Evolutionary conservation across 768 basidiomycete genomes (phyloP).

Genomic region (Phlegmacium glaucopus): DNA sequence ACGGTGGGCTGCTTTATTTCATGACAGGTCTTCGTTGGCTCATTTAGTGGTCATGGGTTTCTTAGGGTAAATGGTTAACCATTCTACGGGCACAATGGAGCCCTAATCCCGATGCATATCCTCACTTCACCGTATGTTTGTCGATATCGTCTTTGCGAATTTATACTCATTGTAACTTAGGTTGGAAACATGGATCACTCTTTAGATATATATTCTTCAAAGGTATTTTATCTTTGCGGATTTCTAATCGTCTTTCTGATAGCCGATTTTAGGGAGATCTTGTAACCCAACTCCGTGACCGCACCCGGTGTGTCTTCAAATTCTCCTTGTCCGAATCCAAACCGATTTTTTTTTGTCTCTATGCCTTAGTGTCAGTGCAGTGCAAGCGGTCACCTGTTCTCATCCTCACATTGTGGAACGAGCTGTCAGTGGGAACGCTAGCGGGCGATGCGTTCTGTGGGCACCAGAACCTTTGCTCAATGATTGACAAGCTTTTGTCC

Average conservation of each 20-base stretch:
- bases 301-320: constrained; percentile 38
- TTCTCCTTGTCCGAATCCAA: neutral
- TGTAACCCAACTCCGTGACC: constrained; percentile 60
- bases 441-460: constrained; percentile 81
- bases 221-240: constrained; percentile 35
- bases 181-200: constrained; percentile 80
- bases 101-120: constrained; percentile 73
- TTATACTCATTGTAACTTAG: constrained; percentile 28
- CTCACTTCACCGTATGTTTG: constrained; percentile 74
- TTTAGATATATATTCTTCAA: constrained; percentile 69
- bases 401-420: constrained; percentile 76
- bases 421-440: constrained; percentile 73
- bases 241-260: neutral
- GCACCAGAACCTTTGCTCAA: constrained; percentile 31
- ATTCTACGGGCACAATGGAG: constrained; percentile 77
- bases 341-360: constrained; percentile 4
- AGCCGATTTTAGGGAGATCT: constrained; percentile 57
- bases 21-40: no score
- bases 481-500: constrained; percentile 3
- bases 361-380: constrained; percentile 62
- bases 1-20: constrained; percentile 42
- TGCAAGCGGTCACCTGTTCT: constrained; percentile 88
- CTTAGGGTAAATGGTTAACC: constrained; percentile 79
- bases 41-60: neutral
- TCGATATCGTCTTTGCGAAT: neutral